Evolutionary conservation across 2,329 filamentous ascomycete species (phyloP).

Genomic region (Talaromyces marneffei): DNA sequence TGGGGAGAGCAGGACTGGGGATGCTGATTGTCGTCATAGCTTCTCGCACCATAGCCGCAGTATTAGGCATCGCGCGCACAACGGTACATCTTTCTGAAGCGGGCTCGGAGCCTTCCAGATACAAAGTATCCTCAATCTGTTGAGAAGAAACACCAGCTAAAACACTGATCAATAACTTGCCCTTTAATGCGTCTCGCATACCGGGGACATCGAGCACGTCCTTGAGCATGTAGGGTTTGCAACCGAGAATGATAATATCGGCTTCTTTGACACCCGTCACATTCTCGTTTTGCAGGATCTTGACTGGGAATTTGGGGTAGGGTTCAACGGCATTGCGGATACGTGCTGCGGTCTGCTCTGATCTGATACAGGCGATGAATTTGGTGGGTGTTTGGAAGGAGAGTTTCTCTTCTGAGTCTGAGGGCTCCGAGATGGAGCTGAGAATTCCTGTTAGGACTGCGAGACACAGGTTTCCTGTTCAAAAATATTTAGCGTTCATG

Average conservation of each 20-base stretch:
- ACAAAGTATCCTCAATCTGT: conserved; percentile 62
- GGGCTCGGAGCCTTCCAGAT: conserved; percentile 45
- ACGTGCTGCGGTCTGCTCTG: conserved; percentile 61
- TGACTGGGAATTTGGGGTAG: conserved; percentile 54
- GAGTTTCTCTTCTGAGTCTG: conserved; percentile 21
- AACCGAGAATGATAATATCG: conserved; percentile 70
- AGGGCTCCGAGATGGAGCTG: conserved; percentile 56
- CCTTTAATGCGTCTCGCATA: conserved; percentile 65
- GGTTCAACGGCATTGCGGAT: conserved; percentile 61
- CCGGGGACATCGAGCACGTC: conserved; percentile 62
- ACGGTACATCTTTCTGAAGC: conserved; percentile 43
- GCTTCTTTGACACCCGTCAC: conserved; percentile 59
- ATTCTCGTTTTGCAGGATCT: conserved; percentile 67
- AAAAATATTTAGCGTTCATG: neutral
- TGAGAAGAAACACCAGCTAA: conserved; percentile 67
- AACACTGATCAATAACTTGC: conserved; percentile 77
- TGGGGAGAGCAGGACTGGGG: conserved; percentile 42
- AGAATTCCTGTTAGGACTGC: conserved; percentile 78
- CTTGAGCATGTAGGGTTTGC: conserved; percentile 71
- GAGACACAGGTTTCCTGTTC: conserved; percentile 72
- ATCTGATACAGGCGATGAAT: conserved; percentile 77
- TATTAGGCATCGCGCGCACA: conserved; percentile 80
- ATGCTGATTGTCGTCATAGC: conserved; percentile 76
- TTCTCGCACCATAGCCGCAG: conserved; percentile 69
- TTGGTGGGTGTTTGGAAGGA: conserved; percentile 56